Evolutionary conservation across 1,284 basidiomycete genomes (phyloP).

Genomic region (Gymnopus androsaceus): DNA sequence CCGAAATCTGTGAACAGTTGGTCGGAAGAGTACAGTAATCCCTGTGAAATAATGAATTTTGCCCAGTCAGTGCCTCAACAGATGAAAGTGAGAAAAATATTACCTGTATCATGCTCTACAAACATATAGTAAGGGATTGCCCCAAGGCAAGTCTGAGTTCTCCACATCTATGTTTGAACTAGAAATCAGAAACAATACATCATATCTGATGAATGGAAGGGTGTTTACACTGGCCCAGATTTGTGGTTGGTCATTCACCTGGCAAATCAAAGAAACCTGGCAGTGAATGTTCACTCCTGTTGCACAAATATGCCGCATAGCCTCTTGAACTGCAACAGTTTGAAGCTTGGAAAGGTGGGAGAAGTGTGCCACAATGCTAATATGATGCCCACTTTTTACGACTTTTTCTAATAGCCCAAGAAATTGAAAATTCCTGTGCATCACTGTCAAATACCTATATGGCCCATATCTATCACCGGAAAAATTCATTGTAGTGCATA

Average conservation of each 20-base stretch:
- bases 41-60: too few species aligned
- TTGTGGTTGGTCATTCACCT: too few species aligned
- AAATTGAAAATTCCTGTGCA: too few species aligned
- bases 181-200: background rate
- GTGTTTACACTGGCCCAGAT: too few species aligned
- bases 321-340: background rate
- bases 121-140: constrained; percentile 1
- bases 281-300: background rate
- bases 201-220: too few species aligned
- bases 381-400: background rate
- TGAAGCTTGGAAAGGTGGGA: background rate
- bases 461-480: background rate
- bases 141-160: background rate
- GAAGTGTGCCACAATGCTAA: background rate
- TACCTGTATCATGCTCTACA: background rate
- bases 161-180: background rate
- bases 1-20: too few species aligned
- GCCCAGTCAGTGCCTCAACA: too few species aligned
- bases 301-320: background rate
- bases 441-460: background rate
- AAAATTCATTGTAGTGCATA: too few species aligned
- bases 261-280: background rate
- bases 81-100: too few species aligned
- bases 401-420: background rate
- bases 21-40: too few species aligned